phyloP scores from a whole-genome alignment of 345 rosid genomes.

The Gossypium mustelinum region DNA sequence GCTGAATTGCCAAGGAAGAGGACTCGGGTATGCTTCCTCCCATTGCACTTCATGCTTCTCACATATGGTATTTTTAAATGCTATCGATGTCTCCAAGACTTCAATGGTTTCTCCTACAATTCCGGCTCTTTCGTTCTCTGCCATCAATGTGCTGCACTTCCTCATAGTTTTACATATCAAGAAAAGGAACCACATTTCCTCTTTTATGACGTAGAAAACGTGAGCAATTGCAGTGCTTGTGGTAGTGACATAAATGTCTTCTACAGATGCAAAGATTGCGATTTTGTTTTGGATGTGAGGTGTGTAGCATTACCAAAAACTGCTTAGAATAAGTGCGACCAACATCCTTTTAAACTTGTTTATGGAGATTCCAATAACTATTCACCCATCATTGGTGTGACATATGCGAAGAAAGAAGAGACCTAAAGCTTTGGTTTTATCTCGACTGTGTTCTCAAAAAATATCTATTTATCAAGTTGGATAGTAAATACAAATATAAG shows the following conservation, averaged over 20 bases:
- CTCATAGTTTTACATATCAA: background rate
- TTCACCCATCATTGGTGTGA: slow-evolving; percentile 13
- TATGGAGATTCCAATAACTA: no score
- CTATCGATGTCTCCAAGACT: background rate
- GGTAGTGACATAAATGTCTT: no score
- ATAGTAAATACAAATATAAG: background rate
- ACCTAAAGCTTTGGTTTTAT: slow-evolving; percentile 14
- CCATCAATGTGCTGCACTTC: slow-evolving; percentile 4
- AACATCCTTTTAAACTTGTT: no score
- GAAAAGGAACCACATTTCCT: no score
- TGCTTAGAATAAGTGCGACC: no score
- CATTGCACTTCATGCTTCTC: background rate
- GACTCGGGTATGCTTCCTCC: background rate
- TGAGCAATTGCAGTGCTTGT: no score
- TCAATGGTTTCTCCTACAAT: slow-evolving; percentile 12
- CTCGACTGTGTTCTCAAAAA: background rate
- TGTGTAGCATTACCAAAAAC: no score
- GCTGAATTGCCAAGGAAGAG: background rate
- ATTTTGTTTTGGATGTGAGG: no score
- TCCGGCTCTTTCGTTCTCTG: background rate
- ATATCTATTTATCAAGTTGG: background rate
- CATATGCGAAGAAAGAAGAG: slow-evolving; percentile 16
- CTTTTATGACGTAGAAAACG: no score
- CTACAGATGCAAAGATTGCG: no score
- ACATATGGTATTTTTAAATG: background rate